Percentiles rank a stretch among this genome's conserved stretches.
phyloP scores from a whole-genome alignment of 352 stramenopile genomes.

The Globisporangium mamillatum region DNA sequence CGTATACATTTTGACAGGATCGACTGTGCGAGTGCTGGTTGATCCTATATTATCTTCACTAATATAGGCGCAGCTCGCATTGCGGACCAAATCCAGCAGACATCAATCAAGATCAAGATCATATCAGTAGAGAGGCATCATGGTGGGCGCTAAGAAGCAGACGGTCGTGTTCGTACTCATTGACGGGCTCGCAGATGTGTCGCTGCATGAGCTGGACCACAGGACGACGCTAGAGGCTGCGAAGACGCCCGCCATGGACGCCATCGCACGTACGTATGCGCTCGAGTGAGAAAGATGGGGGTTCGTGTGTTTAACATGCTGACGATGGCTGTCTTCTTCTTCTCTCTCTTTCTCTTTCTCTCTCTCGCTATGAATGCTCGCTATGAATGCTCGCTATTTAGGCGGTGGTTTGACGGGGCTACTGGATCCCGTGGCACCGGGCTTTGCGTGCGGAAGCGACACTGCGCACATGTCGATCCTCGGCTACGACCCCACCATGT shows the following conservation, averaged over 20 bases:
- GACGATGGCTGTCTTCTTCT: slow-evolving; percentile 4
- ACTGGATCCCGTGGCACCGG: slow-evolving; percentile 82
- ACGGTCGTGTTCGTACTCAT: slow-evolving; percentile 86
- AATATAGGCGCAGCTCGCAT: no score
- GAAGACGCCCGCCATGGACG: slow-evolving; percentile 79
- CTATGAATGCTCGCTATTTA: slow-evolving; percentile 17
- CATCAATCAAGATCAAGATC: no score
- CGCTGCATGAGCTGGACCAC: slow-evolving; percentile 48
- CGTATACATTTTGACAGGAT: no score
- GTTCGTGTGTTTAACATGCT: neutral
- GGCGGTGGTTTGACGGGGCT: slow-evolving; percentile 75
- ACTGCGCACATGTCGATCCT: slow-evolving; percentile 90
- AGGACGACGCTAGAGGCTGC: slow-evolving; percentile 67
- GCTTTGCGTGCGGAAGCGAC: slow-evolving; percentile 83
- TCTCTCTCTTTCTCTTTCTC: no score
- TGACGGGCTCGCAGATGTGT: slow-evolving; percentile 79
- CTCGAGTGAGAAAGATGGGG: neutral
- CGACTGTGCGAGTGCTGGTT: no score
- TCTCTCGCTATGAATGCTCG: neutral
- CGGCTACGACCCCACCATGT: slow-evolving; percentile 84
- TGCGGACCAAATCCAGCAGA: no score
- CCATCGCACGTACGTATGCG: slow-evolving; percentile 61
- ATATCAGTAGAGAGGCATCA: neutral
- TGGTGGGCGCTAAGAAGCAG: slow-evolving; percentile 28
- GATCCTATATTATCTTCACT: no score